Evolutionary conservation across 2,329 filamentous ascomycete genomes (phyloP).

Genomic region (Apiospora phragmitis): DNA sequence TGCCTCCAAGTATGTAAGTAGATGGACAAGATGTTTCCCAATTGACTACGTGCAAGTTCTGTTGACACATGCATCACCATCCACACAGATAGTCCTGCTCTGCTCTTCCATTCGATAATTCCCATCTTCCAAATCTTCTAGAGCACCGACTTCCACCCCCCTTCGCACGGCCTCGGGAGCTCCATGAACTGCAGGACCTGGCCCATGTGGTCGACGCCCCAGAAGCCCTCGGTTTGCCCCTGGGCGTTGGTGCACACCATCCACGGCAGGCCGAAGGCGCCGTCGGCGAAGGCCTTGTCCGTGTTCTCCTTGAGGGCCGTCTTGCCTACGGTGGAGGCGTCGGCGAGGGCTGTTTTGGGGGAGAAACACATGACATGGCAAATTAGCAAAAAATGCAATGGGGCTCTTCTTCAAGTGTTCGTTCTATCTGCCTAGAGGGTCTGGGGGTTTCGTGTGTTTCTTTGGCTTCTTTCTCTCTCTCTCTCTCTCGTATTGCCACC

Average conservation of each 20-base stretch:
- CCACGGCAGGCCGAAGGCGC: constrained; percentile 41
- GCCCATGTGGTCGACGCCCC: constrained; percentile 41
- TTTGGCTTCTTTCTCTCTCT: neutral
- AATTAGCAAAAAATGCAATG: neutral
- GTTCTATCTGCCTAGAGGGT: too few species aligned
- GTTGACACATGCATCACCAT: neutral
- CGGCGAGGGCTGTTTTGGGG: constrained; percentile 24
- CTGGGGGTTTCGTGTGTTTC: neutral
- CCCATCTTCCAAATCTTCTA: constrained; percentile 17
- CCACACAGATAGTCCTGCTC: neutral
- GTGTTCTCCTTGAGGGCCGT: constrained; percentile 33
- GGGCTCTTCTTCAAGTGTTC: neutral
- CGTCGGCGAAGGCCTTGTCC: constrained; percentile 34
- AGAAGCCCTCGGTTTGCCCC: constrained; percentile 37
- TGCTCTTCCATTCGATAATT: neutral
- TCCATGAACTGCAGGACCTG: constrained; percentile 36
- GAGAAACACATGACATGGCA: too few species aligned
- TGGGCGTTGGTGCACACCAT: constrained; percentile 34
- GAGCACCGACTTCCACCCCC: constrained; percentile 36
- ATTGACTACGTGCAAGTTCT: neutral
- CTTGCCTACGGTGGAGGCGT: constrained; percentile 31
- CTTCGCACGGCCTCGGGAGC: constrained; percentile 26
- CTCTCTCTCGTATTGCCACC: neutral
- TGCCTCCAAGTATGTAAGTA: neutral
- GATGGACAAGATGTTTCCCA: neutral